Evolutionary conservation across 257 asterid species (phyloP).

Genomic region (Ajuga chamaepitys): DNA sequence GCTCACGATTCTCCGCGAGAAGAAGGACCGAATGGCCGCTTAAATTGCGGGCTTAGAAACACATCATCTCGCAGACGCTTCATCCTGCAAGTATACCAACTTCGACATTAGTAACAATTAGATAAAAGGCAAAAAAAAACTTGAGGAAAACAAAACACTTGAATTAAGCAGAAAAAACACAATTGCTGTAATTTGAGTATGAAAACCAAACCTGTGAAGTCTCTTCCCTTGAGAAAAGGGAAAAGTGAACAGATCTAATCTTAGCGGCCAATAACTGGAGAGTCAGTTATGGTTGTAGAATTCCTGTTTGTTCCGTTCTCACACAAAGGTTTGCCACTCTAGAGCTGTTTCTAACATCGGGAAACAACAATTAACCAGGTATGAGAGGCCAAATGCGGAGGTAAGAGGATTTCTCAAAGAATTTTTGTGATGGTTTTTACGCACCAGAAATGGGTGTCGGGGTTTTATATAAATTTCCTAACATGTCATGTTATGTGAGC

Average conservation of each 20-base stretch:
- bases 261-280: constrained; percentile 8
- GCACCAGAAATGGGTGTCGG: constrained; percentile 9
- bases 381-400: constrained; percentile 1
- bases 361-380: not conserved
- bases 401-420: not conserved
- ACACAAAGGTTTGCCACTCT: not conserved
- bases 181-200: not conserved
- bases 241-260: constrained; percentile 37
- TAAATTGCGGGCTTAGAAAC: constrained; percentile 49
- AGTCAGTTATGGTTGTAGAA: constrained; percentile 10
- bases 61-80: constrained; percentile 77
- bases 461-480: no score
- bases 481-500: no score
- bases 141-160: not conserved
- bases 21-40: constrained; percentile 49
- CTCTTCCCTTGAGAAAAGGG: constrained; percentile 23
- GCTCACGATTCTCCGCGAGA: constrained; percentile 61
- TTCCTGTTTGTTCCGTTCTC: not conserved
- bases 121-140: not conserved
- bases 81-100: constrained; percentile 46
- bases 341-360: constrained; percentile 1
- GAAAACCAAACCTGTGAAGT: constrained; percentile 19
- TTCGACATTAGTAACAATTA: constrained; percentile 16
- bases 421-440: constrained; percentile 21
- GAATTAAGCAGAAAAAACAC: not conserved